Base-by-base conservation (phyloP, 1,139 yeast genomes). In the Pichia sp. region DNA sequence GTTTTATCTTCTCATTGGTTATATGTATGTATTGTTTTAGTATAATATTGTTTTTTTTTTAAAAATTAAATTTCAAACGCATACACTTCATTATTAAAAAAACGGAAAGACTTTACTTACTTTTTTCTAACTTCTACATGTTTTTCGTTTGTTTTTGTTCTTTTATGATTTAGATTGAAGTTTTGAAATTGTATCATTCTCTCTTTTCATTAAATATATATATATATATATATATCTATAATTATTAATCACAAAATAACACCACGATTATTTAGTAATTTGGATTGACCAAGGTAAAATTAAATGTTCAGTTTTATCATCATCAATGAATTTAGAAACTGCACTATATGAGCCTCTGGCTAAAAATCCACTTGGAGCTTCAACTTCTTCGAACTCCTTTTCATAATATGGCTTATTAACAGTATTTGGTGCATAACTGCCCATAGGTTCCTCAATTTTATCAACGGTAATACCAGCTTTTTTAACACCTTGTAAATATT, bases 361-460 rank as follows among this genome's bases (percentile, higher is more conserved):
- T 57, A 90, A 68, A 67, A 89, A 68, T 1, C 97, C 97, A 45
- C 87, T 76, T 36, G 97, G 97, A 16, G 96, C 97, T 66, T 88
- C 96, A 52, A 86, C 90, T 62, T 83, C 94, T n/a, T 83, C 79
- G 55, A 89, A 75, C 40, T 73, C 73, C 56, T 81, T 86, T 62
- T 82, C 92, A 66, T 90, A 89, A 60, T 65, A 82, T 11, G 95
- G 96, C 63, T 83, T 87, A 42, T 79, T 87, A 50, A 70, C 72
- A n/a, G 96, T 87, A 66, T 79, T 85, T 57, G 97, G 97, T 15
- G 96, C 92, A 63, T 83, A 89, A 7, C 94, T 82, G 2, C 97
- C 97, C 63, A 87, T 73, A 44, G 94, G 94, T 65, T 88, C 96
- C 58, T 87, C 95, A 44, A 82, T 70, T 66, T 84, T 86, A 63